Evolutionary conservation across 1,284 basidiomycete genomes (phyloP), one percentile per base, ranked within the genome.

Genomic region (Microbotryum silenes-acaulis): DNA sequence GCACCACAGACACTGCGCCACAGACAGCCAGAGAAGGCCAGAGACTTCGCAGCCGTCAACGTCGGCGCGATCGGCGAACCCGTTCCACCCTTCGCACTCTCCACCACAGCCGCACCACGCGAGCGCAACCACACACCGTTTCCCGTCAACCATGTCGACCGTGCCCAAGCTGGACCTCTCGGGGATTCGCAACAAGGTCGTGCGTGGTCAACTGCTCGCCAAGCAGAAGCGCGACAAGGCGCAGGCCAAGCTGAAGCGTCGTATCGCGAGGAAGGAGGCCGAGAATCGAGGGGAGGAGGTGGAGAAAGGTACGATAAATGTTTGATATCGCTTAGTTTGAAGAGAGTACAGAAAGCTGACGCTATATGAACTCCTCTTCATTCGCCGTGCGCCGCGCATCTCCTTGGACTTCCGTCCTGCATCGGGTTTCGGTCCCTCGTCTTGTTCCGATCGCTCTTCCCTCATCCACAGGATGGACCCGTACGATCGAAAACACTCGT

Each of bases 401-500:
- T 42, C 12, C 16, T 42, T 42, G 37, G 29, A 42, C 6, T 42
- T 42, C 4, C 14, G 16, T 42, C 37, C 37, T 42, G 37, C 16
- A 9, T 42, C 37, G 14, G 37, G 5, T 23, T 23, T 33, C 56
- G 47, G 21, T 16, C 47, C 56, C 21, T 57, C 56, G 29, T 25
- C 46, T 12, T 48, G 25, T 12, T 21, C 37, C 16, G 45, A n/a
- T 50, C 44, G 21, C 60, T 65, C 50, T 21, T 50, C n/a, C 50
- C 48, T 47, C 49, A 5, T 23, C 51, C 14, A 0, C 54, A 69
- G 67, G 65, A 27, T 63, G 62, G 51, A 64, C 94, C 0, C 82
- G 84, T 48, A 98, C 94, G 1, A 84, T 97, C 45, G 94, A 98
- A 74, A 97, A 97, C 75, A 89, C 86, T 56, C 85, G 93, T 64